phyloP scores from a whole-genome alignment of 805 yeast genomes.

The Barnettozyma salicaria region DNA sequence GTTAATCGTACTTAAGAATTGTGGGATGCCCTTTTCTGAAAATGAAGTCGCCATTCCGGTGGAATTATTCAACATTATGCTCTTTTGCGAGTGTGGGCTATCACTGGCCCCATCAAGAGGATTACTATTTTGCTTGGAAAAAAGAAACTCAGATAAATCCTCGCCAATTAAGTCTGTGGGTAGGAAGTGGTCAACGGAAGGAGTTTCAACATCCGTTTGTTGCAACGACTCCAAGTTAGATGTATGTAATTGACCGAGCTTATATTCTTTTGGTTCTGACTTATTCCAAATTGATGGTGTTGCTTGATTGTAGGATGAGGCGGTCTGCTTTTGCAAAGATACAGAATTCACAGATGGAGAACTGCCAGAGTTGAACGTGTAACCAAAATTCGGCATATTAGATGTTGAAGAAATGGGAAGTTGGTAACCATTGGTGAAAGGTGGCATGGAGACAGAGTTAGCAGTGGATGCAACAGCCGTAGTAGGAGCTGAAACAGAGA shows the following conservation, averaged over 20 bases:
- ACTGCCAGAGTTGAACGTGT: slow-evolving; percentile 10
- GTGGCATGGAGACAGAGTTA: slow-evolving; percentile 6
- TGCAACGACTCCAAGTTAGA: slow-evolving; percentile 1
- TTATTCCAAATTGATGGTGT: slow-evolving; percentile 10
- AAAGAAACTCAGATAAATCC: slow-evolving; percentile 16
- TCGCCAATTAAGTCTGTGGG: slow-evolving; percentile 31
- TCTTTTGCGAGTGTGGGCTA: slow-evolving; percentile 5
- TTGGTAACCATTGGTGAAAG: slow-evolving; percentile 2
- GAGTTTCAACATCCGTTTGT: slow-evolving; percentile 27
- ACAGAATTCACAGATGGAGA: slow-evolving; percentile 13
- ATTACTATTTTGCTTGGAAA: not conserved
- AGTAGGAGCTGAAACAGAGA: slow-evolving; percentile 3
- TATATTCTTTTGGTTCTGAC: not conserved
- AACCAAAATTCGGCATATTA: too few relatives aligned
- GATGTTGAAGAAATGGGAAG: slow-evolving; percentile 6
- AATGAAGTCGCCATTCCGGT: not conserved
- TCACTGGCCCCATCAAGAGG: too few relatives aligned
- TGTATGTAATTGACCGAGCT: not conserved
- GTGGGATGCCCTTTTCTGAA: slow-evolving; percentile 2
- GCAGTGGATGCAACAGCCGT: slow-evolving; percentile 8
- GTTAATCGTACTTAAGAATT: slow-evolving; percentile 5
- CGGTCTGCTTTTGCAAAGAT: not conserved
- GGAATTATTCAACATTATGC: not conserved
- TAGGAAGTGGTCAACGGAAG: slow-evolving; percentile 30
- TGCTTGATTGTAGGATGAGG: slow-evolving; percentile 3